A percentile compares a stretch with the other conserved stretches of the same genome.
phyloP scores from a whole-genome alignment of 306 rosid species.

The Glycyrrhiza uralensis region DNA sequence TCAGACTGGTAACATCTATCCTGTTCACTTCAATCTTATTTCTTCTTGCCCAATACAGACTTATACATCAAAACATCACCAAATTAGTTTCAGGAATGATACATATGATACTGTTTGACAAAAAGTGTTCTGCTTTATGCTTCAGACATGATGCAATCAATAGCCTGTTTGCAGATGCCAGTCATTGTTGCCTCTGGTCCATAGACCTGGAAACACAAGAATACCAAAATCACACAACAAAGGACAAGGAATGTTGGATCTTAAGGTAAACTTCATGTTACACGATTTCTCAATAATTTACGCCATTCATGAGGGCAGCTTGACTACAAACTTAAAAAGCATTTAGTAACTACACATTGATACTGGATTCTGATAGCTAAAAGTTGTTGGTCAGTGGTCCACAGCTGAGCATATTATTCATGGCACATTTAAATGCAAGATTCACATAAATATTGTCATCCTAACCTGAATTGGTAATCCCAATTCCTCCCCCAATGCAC shows the following conservation, averaged over 20 bases:
- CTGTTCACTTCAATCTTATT: neutral
- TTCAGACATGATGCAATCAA: constrained; percentile 61
- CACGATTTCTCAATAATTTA: neutral
- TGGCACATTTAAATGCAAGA: neutral
- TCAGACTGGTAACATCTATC: neutral
- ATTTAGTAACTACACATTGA: neutral
- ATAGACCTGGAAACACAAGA: constrained; percentile 54
- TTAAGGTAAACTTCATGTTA: neutral
- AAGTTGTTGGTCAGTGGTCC: neutral
- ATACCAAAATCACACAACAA: constrained; percentile 1
- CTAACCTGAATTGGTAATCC: constrained; percentile 80
- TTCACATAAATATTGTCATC: constrained; percentile 5
- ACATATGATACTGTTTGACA: neutral
- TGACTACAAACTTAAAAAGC: neutral
- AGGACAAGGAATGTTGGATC: neutral
- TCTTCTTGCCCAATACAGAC: neutral
- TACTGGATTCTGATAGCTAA: constrained; percentile 4
- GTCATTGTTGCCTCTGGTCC: constrained; percentile 95
- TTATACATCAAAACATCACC: neutral
- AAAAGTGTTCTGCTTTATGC: constrained; percentile 29
- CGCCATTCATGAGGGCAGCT: neutral
- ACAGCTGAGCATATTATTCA: neutral
- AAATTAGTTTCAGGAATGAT: neutral
- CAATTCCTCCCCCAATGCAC: constrained; percentile 68
- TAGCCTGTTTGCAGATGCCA: constrained; percentile 82